These are phyloP conservation scores for Tolypocladium pustulatum DNA, from an alignment of 2,329 filamentous ascomycete species.

Conservation along the genomic window DNA sequence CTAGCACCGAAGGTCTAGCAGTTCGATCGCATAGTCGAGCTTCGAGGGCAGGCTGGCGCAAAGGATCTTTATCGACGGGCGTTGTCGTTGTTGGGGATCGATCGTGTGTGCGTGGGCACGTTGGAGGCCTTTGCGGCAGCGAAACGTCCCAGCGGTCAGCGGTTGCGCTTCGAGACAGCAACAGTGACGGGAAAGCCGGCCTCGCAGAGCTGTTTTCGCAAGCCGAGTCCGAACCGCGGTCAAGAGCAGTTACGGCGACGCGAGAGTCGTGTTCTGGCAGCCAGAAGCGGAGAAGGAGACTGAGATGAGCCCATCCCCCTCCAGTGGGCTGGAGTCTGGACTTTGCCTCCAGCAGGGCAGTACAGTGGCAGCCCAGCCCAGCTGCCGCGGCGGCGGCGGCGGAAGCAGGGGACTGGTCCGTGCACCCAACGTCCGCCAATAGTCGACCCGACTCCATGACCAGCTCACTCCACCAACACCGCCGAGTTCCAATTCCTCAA, in stretches of 20 bases:
- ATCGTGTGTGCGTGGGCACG: background rate
- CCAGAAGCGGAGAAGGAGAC: background rate
- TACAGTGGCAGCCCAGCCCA: background rate
- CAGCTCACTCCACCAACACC: background rate
- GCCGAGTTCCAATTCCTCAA: background rate
- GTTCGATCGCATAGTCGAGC: slow-evolving; percentile 21
- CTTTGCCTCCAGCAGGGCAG: background rate
- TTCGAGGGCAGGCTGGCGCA: slow-evolving; percentile 12
- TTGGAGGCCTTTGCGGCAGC: background rate
- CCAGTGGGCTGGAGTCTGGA: background rate
- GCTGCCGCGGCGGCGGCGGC: background rate
- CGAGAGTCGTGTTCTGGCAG: background rate
- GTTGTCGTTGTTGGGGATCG: background rate
- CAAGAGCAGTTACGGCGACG: background rate
- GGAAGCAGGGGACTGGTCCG: background rate
- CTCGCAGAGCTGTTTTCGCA: background rate
- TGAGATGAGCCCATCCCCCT: background rate
- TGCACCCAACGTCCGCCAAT: background rate
- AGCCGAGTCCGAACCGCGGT: background rate
- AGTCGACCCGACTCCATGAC: background rate
- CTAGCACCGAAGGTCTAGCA: slow-evolving; percentile 13
- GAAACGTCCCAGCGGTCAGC: background rate
- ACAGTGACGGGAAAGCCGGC: background rate
- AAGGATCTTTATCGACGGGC: slow-evolving; percentile 14
- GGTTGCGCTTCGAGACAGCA: too few relatives aligned